Evolutionary conservation across 768 basidiomycete species (phyloP).

Genomic region (Roridomyces roridus): DNA sequence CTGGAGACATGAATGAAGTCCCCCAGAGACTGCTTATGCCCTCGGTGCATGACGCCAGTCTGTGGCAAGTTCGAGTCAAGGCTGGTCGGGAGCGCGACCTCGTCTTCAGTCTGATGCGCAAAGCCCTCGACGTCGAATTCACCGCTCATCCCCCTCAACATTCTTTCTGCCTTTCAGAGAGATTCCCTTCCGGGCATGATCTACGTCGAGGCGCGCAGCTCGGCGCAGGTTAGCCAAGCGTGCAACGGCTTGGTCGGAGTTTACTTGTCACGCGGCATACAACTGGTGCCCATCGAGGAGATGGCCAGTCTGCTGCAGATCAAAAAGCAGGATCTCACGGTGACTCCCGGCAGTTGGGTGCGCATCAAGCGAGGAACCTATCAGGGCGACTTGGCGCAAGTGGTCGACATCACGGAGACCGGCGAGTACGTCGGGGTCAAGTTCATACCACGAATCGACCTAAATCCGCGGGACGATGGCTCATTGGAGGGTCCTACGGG

Average conservation of each 20-base stretch:
- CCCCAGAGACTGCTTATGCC: slow-evolving; percentile 96
- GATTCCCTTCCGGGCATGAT: slow-evolving; percentile 96
- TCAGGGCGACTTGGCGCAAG: slow-evolving; percentile 92
- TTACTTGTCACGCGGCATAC: slow-evolving; percentile 81
- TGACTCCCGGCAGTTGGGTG: slow-evolving; percentile 92
- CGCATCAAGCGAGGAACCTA: slow-evolving; percentile 94
- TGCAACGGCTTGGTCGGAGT: slow-evolving; percentile 92
- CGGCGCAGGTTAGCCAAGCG: slow-evolving; percentile 85
- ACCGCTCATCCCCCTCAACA: slow-evolving; percentile 78
- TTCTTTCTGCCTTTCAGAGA: slow-evolving; percentile 93
- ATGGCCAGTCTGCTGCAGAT: slow-evolving; percentile 97
- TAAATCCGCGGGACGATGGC: slow-evolving; percentile 85
- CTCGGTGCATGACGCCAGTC: slow-evolving; percentile 90
- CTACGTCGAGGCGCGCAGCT: slow-evolving; percentile 92
- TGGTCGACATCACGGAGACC: slow-evolving; percentile 92
- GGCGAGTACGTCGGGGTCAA: slow-evolving; percentile 92
- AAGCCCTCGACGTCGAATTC: slow-evolving; percentile 85
- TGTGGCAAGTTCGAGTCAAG: slow-evolving; percentile 96
- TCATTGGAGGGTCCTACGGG: slow-evolving; percentile 73
- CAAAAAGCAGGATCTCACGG: slow-evolving; percentile 89
- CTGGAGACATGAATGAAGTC: slow-evolving; percentile 91
- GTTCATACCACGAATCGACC: slow-evolving; percentile 97
- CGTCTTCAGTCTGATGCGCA: slow-evolving; percentile 93
- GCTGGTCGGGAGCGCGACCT: slow-evolving; percentile 92
- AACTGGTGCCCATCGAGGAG: slow-evolving; percentile 93